Base-by-base conservation (phyloP, 2,329 filamentous ascomycete genomes). In the Cladophialophora bantiana region DNA sequence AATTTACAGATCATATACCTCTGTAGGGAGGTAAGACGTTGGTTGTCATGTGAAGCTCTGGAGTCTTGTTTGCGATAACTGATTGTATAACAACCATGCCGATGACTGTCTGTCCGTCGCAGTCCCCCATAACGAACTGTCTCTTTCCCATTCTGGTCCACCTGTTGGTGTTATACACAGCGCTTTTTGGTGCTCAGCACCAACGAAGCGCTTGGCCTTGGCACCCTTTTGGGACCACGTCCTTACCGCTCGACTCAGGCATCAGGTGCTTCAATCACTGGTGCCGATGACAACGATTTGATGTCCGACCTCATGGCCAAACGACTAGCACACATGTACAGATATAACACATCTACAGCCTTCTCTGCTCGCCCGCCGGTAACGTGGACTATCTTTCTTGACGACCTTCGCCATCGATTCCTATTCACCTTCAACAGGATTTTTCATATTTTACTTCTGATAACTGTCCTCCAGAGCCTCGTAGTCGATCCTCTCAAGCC, bases 401-500 rank as follows among this genome's bases (percentile, higher is more conserved):
- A 26, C 26, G 26, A 26, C 26, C 26, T 26, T 15, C 3, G 36
- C 36, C 36, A 40, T 10, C 36, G 36, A 15, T 5, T 12, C 36
- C 36, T 40, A 9, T 12, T 4, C 12, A 40, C 36, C 10, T 10
- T 15, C 12, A 40, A 40, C 12, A 13, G 13, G 15, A n/a, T 7
- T n/a, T 42, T 42, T 56, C 34, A 56, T 9, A 0, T n/a, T 3
- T 36, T 18, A 56, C 18, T 36, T 56, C 31, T 53, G 10, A 40
- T 61, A 6, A 53, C 45, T 40, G 15, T 50, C 35, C 45, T 65
- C 55, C 36, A 26, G 53, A 36, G 53, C 57, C 3, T 54, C 50
- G 34, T 65, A 65, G 32, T 65, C 63, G 26, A 65, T 65, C 56
- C 63, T 65, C 34, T 54, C 63, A 0, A 65, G 63, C 48, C 63